Percentiles rank a stretch among this genome's conserved stretches.
phyloP scores from a whole-genome alignment of 495 filamentous ascomycete species.

The Jackrogersella multiformis region DNA sequence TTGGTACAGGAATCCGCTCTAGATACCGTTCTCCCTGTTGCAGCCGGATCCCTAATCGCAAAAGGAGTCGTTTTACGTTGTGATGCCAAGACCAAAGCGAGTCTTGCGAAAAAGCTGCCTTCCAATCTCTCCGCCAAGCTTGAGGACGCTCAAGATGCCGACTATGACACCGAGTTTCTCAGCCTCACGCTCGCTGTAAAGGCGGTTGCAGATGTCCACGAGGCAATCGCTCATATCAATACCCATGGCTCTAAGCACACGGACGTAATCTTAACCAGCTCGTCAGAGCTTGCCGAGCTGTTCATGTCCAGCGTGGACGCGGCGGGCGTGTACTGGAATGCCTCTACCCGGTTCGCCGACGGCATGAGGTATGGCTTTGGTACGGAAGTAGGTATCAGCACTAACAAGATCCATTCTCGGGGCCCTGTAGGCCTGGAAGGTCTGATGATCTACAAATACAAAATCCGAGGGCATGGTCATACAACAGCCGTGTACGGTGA shows the following conservation, averaged over 20 bases:
- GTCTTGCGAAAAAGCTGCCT: constrained; percentile 57
- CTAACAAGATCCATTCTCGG: constrained; percentile 95
- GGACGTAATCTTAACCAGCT: constrained; percentile 84
- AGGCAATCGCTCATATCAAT: constrained; percentile 90
- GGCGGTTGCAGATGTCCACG: constrained; percentile 70
- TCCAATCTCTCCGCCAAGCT: constrained; percentile 53
- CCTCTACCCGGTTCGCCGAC: constrained; percentile 92
- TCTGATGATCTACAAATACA: constrained; percentile 96
- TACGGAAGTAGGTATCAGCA: constrained; percentile 97
- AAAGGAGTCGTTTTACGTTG: constrained; percentile 88
- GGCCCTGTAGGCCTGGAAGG: constrained; percentile 95
- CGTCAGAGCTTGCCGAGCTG: constrained; percentile 67
- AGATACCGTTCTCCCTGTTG: constrained; percentile 69
- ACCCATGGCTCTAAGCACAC: constrained; percentile 92
- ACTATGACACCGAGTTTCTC: constrained; percentile 92
- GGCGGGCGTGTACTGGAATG: constrained; percentile 96
- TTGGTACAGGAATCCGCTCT: constrained; percentile 82
- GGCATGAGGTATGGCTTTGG: constrained; percentile 98
- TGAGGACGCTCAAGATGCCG: constrained; percentile 69
- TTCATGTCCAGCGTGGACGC: constrained; percentile 90
- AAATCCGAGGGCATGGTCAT: constrained; percentile 83
- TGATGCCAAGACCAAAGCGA: constrained; percentile 71
- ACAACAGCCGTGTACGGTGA: constrained; percentile 76
- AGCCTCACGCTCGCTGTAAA: constrained; percentile 86
- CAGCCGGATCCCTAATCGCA: constrained; percentile 74